Base-by-base conservation (phyloP, 2,329 filamentous ascomycete genomes). In the Sclerotinia sclerotiorum region DNA sequence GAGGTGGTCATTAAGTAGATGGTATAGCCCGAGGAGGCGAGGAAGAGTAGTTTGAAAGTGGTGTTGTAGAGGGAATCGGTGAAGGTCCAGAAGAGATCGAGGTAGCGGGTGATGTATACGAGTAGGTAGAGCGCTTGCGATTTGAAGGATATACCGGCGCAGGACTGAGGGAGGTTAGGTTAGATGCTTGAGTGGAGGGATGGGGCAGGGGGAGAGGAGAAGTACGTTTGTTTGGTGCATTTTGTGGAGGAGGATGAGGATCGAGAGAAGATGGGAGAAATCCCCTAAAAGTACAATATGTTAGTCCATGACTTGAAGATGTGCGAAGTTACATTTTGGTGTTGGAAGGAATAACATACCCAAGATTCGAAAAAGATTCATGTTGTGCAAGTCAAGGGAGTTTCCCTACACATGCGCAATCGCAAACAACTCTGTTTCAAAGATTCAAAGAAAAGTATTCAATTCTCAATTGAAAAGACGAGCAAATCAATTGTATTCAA, bases 1-100 rank as follows among this genome's bases (percentile, higher is more conserved):
- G 94, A 92, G 75, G 93, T 96, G 71, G 95, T 90, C 95, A 99
- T 99, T 74, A 98, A 88, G 83, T 97, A 98, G 79, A 99, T 88
- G 76, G 94, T 97, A 84, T 99, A 99, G 72, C 90, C 88, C 72
- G 96, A 94, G 32, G 92, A 90, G 72, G 83, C 85, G 79, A 99
- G 94, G 84, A 98, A 99, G 78, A 97, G 85, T 77, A 98, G 88
- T 81, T 99, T 99, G 85, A 98, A 97, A 76, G 92, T 81, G 70
- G 95, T 90, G 83, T 98, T 97, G 87, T 97, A 99, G 72, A 92
- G 80, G 77, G 69, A 74, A 65, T 76, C 73, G 78, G 91, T 94
- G 78, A 90, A 88, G 71, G 87, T 90, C 88, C 88, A 93, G 80
- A 98, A 94, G 69, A 98, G 85, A 79, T 99, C 93, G 71, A 99